phyloP scores from a whole-genome alignment of 768 basidiomycete species.

The Boletus rubescentipes region DNA sequence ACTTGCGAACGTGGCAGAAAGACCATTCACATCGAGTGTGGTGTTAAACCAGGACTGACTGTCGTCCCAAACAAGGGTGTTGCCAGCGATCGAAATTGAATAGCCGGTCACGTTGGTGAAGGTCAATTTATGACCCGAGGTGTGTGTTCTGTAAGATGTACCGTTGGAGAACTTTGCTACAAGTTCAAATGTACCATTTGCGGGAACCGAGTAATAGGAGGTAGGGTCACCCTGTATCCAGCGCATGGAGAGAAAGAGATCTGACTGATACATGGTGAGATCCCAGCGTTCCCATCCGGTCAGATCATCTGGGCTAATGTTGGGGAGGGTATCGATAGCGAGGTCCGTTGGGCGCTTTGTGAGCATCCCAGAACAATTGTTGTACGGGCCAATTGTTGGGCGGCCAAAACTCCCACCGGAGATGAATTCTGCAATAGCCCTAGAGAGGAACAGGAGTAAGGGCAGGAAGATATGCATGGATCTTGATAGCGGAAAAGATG shows the following conservation, averaged over 20 bases:
- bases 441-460: neutral
- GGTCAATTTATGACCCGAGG: conserved; percentile 7
- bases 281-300: conserved; percentile 12
- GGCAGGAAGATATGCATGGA: neutral
- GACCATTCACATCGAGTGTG: conserved; percentile 2
- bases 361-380: conserved; percentile 16
- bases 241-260: conserved; percentile 10
- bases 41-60: conserved; percentile 17
- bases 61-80: conserved; percentile 14
- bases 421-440: neutral
- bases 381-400: conserved; percentile 9
- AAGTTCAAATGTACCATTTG: conserved; percentile 7
- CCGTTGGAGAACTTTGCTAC: conserved; percentile 11
- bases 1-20: conserved; percentile 4
- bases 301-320: conserved; percentile 4
- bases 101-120: conserved; percentile 8
- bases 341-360: conserved; percentile 1
- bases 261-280: conserved; percentile 10
- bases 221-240: conserved; percentile 15
- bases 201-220: neutral
- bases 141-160: neutral
- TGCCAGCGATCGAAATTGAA: conserved; percentile 12
- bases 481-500: neutral
- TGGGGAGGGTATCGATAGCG: conserved; percentile 13
- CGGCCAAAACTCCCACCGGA: neutral